These are phyloP conservation scores for Turnera subulata DNA, from an alignment of 345 rosid species.

Conservation along the genomic window DNA sequence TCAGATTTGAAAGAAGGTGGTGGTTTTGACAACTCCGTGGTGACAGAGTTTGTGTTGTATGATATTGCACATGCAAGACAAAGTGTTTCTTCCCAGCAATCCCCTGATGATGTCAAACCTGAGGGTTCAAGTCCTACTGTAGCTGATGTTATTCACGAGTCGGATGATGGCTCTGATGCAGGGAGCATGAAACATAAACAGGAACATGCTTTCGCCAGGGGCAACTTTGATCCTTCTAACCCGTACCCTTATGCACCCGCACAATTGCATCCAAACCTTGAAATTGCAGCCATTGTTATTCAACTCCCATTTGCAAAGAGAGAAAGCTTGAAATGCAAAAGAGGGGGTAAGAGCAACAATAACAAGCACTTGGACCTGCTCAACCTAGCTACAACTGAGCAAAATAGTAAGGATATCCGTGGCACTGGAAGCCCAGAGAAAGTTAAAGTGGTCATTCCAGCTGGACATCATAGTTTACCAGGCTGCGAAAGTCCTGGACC, in stretches of 20 bases:
- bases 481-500: slow-evolving; percentile 53
- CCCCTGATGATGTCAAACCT: slow-evolving; percentile 26
- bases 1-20: slow-evolving; percentile 47
- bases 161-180: slow-evolving; percentile 27
- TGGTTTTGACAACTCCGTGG: slow-evolving; percentile 43
- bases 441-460: slow-evolving; percentile 67
- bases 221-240: slow-evolving; percentile 33
- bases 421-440: slow-evolving; percentile 25
- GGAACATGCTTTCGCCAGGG: slow-evolving; percentile 31
- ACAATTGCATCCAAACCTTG: slow-evolving; percentile 54
- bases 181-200: slow-evolving; percentile 34
- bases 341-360: slow-evolving; percentile 29
- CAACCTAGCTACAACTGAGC: slow-evolving; percentile 38
- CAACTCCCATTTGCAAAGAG: slow-evolving; percentile 62
- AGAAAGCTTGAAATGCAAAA: slow-evolving; percentile 61
- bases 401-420: slow-evolving; percentile 20
- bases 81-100: slow-evolving; percentile 29
- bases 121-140: slow-evolving; percentile 30
- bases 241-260: slow-evolving; percentile 36
- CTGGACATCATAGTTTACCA: slow-evolving; percentile 81
- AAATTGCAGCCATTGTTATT: slow-evolving; percentile 68
- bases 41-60: slow-evolving; percentile 74
- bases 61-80: slow-evolving; percentile 55
- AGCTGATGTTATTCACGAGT: slow-evolving; percentile 27
- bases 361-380: slow-evolving; percentile 33